Conservation (phyloP, 805 yeast species). For the Candida patagonica region DNA sequence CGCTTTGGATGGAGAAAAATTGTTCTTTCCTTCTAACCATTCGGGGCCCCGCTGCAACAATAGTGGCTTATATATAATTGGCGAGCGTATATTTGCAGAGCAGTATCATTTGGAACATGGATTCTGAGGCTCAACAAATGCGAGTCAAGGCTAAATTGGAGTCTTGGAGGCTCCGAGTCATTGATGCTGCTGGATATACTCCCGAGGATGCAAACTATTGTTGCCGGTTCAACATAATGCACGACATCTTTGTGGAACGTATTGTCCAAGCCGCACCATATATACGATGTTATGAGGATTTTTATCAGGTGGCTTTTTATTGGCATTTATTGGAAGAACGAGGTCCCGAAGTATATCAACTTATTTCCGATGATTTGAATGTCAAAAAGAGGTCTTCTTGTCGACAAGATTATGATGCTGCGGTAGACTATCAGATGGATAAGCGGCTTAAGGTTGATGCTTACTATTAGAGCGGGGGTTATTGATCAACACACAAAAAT, state of each 20-base stretch:
- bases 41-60: too few species aligned
- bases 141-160: constrained; percentile 10
- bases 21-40: too few species aligned
- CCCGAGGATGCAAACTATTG: constrained; percentile 20
- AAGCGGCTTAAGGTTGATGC: constrained; percentile 1
- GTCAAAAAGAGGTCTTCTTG: constrained; percentile 14
- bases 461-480: too few species aligned
- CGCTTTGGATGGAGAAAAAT: too few species aligned
- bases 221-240: constrained; percentile 24
- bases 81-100: too few species aligned
- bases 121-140: constrained; percentile 5
- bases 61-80: too few species aligned
- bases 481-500: too few species aligned
- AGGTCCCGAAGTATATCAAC: constrained; percentile 21
- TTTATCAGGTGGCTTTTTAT: constrained; percentile 20
- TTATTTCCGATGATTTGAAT: constrained; percentile 18
- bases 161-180: constrained; percentile 8
- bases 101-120: too few species aligned
- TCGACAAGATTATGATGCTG: too few species aligned
- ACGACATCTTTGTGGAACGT: constrained; percentile 24
- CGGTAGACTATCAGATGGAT: not conserved
- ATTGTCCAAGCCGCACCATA: constrained; percentile 20
- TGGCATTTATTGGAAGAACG: constrained; percentile 25
- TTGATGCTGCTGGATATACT: constrained; percentile 15
- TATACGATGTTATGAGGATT: constrained; percentile 20